Percentiles rank a stretch among this genome's conserved stretches.
Conservation (phyloP, 1,284 basidiomycete genomes). For the Violaceomyces palustris region DNA sequence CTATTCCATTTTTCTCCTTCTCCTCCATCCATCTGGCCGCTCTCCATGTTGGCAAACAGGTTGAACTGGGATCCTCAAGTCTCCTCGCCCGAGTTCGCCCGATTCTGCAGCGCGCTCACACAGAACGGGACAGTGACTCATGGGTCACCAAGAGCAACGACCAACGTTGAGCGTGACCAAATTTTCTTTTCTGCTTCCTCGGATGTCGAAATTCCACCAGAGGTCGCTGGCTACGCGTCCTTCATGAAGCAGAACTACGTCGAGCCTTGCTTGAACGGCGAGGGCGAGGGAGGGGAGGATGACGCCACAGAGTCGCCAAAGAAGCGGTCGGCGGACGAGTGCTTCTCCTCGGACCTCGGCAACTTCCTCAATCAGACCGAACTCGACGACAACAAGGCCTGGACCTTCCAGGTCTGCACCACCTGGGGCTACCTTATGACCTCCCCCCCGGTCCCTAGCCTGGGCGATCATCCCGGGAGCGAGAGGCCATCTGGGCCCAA, state of each 20-base stretch:
- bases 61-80: conserved; percentile 42
- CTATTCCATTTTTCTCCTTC: neutral
- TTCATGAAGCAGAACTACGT: conserved; percentile 25
- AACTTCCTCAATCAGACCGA: conserved; percentile 62
- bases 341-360: conserved; percentile 71
- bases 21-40: no score
- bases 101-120: conserved; percentile 24
- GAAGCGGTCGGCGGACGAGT: conserved; percentile 52
- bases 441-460: conserved; percentile 18
- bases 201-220: no score
- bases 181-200: neutral
- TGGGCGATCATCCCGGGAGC: conserved; percentile 12
- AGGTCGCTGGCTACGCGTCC: conserved; percentile 24
- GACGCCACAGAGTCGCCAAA: conserved; percentile 2
- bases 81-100: conserved; percentile 23
- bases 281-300: conserved; percentile 12
- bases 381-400: conserved; percentile 72
- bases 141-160: conserved; percentile 16
- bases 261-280: conserved; percentile 14
- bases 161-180: no score
- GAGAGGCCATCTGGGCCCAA: conserved; percentile 54
- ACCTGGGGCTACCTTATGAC: conserved; percentile 83
- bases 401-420: conserved; percentile 74
- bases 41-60: no score
- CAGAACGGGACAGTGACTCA: no score